phyloP scores from a whole-genome alignment of 805 yeast species.

The Geotrichum ghanense region DNA sequence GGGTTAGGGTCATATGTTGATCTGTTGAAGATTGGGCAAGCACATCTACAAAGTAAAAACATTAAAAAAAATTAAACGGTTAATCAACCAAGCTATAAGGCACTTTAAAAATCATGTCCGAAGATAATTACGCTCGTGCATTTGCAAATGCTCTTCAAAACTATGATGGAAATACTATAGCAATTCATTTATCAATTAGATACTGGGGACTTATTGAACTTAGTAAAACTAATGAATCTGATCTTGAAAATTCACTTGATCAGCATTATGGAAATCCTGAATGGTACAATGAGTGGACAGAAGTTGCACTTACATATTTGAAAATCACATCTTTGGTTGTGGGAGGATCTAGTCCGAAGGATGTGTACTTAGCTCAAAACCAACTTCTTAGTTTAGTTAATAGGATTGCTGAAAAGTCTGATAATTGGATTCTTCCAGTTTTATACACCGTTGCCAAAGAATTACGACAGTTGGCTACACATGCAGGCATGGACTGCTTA shows the following conservation, averaged over 20 bases:
- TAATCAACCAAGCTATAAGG: too few relatives aligned
- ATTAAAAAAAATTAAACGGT: too few relatives aligned
- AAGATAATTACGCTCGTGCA: too few relatives aligned
- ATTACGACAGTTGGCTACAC: constrained; percentile 19
- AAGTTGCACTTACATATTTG: constrained; percentile 18
- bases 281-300: constrained; percentile 11
- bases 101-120: too few relatives aligned
- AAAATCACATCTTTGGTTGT: constrained; percentile 14
- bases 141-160: neutral
- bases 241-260: neutral
- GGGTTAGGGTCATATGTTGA: constrained; percentile 1
- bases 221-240: neutral
- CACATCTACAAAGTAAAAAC: too few relatives aligned
- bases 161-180: neutral
- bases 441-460: constrained; percentile 20
- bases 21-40: too few relatives aligned
- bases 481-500: constrained; percentile 17
- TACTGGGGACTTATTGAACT: neutral
- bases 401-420: constrained; percentile 77
- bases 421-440: constrained; percentile 41
- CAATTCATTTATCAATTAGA: neutral
- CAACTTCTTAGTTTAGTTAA: constrained; percentile 36
- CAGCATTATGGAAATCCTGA: neutral
- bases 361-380: constrained; percentile 20
- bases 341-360: constrained; percentile 12